Evolutionary conservation across 371 early-diverging fungal genomes (phyloP).

Genomic region (Mucor racemosus): DNA sequence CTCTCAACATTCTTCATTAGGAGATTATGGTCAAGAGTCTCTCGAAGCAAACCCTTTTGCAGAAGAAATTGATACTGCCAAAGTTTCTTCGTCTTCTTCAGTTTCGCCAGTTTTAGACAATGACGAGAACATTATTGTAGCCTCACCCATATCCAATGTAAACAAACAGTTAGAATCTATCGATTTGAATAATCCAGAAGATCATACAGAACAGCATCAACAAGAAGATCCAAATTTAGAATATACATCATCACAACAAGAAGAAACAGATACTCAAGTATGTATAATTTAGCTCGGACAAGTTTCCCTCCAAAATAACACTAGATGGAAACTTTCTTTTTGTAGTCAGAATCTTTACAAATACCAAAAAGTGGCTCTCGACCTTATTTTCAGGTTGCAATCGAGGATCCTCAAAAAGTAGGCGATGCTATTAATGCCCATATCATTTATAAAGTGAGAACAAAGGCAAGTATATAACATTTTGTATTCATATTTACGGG

Average conservation of each 20-base stretch:
- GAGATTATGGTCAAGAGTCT: constrained; percentile 17
- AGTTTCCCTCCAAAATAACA: too few species aligned
- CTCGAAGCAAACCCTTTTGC: constrained; percentile 53
- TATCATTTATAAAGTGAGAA: constrained; percentile 87
- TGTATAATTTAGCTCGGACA: not conserved
- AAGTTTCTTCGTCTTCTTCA: constrained; percentile 13
- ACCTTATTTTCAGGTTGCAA: constrained; percentile 77
- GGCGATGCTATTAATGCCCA: constrained; percentile 87
- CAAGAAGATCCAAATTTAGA: not conserved
- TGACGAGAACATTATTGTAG: too few species aligned
- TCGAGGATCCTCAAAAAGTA: constrained; percentile 90
- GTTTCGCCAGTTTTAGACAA: not conserved
- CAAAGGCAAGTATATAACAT: constrained; percentile 58
- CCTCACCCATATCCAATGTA: not conserved
- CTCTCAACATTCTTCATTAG: constrained; percentile 18
- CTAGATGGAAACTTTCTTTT: not conserved
- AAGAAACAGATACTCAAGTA: constrained; percentile 30
- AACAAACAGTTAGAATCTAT: not conserved
- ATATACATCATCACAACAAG: not conserved
- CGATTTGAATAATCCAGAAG: not conserved
- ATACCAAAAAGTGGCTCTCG: constrained; percentile 60
- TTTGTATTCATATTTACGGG: not conserved
- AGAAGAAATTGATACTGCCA: constrained; percentile 15
- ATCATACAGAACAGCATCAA: not conserved
- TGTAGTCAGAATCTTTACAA: constrained; percentile 42